A percentile compares a stretch with the other conserved stretches of the same genome.
Evolutionary conservation across 2,329 filamentous ascomycete genomes (phyloP).

Genomic region (Hymenoscyphus scutula): DNA sequence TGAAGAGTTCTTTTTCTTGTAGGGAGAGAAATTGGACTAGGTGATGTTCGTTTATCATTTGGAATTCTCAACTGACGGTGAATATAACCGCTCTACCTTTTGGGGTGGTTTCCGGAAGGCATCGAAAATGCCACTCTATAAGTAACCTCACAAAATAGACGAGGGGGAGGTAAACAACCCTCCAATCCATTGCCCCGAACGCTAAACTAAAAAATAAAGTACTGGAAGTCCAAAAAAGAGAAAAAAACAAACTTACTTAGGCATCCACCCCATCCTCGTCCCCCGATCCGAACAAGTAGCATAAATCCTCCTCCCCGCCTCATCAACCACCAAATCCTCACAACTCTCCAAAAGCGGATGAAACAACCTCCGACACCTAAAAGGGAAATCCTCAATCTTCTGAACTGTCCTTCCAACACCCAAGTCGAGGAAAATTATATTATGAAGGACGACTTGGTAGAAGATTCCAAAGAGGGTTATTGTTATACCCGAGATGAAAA

Average conservation of each 20-base stretch:
- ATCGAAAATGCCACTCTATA: too few species aligned
- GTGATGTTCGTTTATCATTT: too few species aligned
- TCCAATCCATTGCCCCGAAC: too few species aligned
- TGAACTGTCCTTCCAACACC: slow-evolving; percentile 33
- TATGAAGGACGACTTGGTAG: slow-evolving; percentile 25
- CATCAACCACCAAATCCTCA: slow-evolving; percentile 26
- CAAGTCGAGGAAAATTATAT: slow-evolving; percentile 30
- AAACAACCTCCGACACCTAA: slow-evolving; percentile 18
- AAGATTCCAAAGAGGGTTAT: slow-evolving; percentile 18
- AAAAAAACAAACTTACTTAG: slow-evolving; percentile 20
- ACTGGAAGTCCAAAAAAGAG: not conserved
- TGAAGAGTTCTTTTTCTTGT: too few species aligned
- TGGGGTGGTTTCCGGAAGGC: too few species aligned
- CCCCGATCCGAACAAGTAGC: slow-evolving; percentile 19
- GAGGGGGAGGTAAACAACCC: too few species aligned
- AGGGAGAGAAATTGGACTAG: too few species aligned
- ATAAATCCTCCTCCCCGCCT: slow-evolving; percentile 22
- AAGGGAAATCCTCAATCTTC: slow-evolving; percentile 36
- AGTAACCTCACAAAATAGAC: too few species aligned
- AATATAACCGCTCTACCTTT: too few species aligned
- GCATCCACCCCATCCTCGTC: slow-evolving; percentile 17
- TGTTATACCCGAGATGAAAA: too few species aligned
- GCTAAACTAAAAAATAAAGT: too few species aligned
- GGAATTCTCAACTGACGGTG: too few species aligned
- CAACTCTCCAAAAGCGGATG: slow-evolving; percentile 21